Base-by-base conservation (phyloP, 2,329 filamentous ascomycete species). In the Thielaviopsis euricoi region DNA sequence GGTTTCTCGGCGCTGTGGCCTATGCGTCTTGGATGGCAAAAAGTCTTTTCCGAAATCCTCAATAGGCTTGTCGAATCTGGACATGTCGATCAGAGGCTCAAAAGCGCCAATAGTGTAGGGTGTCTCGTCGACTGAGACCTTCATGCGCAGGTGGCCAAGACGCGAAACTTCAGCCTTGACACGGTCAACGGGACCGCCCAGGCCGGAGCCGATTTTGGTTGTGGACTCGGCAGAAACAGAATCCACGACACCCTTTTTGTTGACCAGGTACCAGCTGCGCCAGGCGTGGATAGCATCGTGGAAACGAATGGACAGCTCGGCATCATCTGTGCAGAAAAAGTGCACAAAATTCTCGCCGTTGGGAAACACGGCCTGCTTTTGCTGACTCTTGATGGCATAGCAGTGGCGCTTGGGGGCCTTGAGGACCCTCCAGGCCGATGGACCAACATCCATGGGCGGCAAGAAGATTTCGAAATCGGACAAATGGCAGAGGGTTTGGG, bases 381-480 rank as follows among this genome's bases (percentile, higher is more conserved):
- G 85, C 71, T 95, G 89, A 64, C 87, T 94, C 71, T 95, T 96
- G 64, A 97, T 78, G 0, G 89, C 90, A 65, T 87, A 91, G 71
- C 88, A 95, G 63, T 83, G 77, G 66, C 84, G 86, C 70, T 93
- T 95, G 0, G 91, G 91, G 0, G 89, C 85, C 65, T 85, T 89
- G 56, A 96, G 76, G 62, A 81, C 78, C 65, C 85, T 86, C 43
- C 80, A 76, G 19, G 59, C 59, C 7, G 55, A 33, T 17, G 55
- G 54, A n/a, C 58, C 58, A 54, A 60, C 58, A 46, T 60, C 58
- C n/a, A 46, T 15, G 5, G 82, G 88, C 1, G 88, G 86, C 1
- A 77, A 80, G 71, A 96, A 96, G 53, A 96, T 86, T 66, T 97
- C 91, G 68, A 91, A 96, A 69, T 96, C 90, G 2, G 87, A 89